Evolutionary conservation across 495 filamentous ascomycete genomes (phyloP).

Genomic region (Pseudotulostoma volvatum): DNA sequence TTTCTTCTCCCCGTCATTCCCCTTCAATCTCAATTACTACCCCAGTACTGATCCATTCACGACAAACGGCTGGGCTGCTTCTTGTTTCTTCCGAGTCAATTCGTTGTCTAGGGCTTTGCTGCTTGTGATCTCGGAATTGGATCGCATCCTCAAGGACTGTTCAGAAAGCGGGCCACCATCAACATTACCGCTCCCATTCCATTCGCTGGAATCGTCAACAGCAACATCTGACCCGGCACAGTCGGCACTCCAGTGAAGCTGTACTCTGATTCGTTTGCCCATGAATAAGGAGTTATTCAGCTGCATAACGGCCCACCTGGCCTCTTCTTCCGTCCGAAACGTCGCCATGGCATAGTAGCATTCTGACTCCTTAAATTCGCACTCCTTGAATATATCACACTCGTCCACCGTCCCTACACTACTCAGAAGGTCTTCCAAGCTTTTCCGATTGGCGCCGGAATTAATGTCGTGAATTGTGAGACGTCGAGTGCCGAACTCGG

Average conservation of each 20-base stretch:
- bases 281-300: conserved; percentile 20
- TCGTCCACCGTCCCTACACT: conserved; percentile 11
- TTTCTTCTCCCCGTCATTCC: background rate
- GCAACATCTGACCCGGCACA: background rate
- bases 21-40: background rate
- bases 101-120: no score
- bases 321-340: conserved; percentile 18
- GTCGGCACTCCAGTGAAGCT: background rate
- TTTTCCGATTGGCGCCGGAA: background rate
- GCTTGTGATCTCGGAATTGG: no score
- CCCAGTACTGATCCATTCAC: background rate
- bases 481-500: background rate
- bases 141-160: background rate
- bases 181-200: background rate
- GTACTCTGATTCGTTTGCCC: conserved; percentile 4
- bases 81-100: background rate
- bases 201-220: background rate
- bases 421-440: background rate
- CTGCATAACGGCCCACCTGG: conserved; percentile 14
- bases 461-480: background rate
- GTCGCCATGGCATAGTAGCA: conserved; percentile 14
- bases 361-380: conserved; percentile 7
- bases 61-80: background rate
- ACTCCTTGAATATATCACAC: conserved; percentile 12
- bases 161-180: background rate